Evolutionary conservation across 805 yeast genomes (phyloP), one percentile per base, ranked within the genome.

Genomic region (Myxozyma neglecta): DNA sequence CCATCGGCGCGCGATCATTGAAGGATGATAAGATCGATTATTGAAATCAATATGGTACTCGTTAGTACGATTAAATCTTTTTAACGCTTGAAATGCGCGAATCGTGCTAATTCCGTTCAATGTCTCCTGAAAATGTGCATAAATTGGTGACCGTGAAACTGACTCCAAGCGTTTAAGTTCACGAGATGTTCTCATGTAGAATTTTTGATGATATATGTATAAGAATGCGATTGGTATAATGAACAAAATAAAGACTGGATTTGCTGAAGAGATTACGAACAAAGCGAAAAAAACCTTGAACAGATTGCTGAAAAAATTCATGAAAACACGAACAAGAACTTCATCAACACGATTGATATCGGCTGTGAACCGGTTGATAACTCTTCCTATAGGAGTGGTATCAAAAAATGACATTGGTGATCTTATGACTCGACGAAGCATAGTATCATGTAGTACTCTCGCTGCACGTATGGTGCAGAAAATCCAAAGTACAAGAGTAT

Each of bases 321-420:
- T 64, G 58, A 78, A 74, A 1, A 74, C 73, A 0, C 71, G 63
- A 6, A 75, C 73, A 20, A 78, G 70, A 88, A 79, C 79, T 72
- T 90, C 96, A 75, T 92, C 97, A 64, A 92, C 85, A 72, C 89
- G 88, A 75, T 89, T 89, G 54, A 92, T 84, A 79, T 92, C 97
- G 73, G 85, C 90, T 1, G 97, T 89, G 72, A 92, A 92, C 73
- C 97, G 80, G 77, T 92, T 92, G 73, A 91, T 79, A 61, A 92
- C 84, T 76, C 97, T 82, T 39, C 97, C 97, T 65, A 91, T 84
- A 57, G 97, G 97, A 0, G 97, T 92, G 1, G 97, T 90, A 75
- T 92, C 97, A 72, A 92, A 92, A 73, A 92, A 92, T 36, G 90
- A 82, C 97, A 92, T 92, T 64, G 97, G 97, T 0, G 97, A 94